Evolutionary conservation across 139 green algal genomes (phyloP).

Genomic region (Nannochloris sp.): DNA sequence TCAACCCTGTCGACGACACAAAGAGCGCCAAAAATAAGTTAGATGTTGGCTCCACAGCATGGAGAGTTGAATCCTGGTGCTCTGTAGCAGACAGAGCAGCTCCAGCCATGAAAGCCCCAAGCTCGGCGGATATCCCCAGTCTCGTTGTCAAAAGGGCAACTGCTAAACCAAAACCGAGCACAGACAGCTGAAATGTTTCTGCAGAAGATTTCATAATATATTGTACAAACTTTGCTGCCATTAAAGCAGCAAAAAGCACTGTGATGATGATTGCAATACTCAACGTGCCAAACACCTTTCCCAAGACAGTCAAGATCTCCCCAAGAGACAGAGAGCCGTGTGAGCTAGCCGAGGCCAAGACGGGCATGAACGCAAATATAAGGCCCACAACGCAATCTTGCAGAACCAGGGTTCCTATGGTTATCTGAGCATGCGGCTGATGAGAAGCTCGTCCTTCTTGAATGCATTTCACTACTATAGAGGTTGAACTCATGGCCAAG

Average conservation of each 20-base stretch:
- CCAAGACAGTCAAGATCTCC: slow-evolving; percentile 2
- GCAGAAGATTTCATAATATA: slow-evolving; percentile 27
- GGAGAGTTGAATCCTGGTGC: slow-evolving; percentile 46
- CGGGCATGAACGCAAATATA: slow-evolving; percentile 89
- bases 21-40: slow-evolving; percentile 89
- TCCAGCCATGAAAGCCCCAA: slow-evolving; percentile 88
- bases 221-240: slow-evolving; percentile 53
- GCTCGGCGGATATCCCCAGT: slow-evolving; percentile 70
- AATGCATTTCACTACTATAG: slow-evolving; percentile 89
- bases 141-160: slow-evolving; percentile 45
- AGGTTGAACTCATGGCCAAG: slow-evolving; percentile 71
- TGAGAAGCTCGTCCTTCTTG: slow-evolving; percentile 32
- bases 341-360: slow-evolving; percentile 42
- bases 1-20: slow-evolving; percentile 83
- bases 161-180: slow-evolving; percentile 71
- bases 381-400: slow-evolving; percentile 90
- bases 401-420: slow-evolving; percentile 78
- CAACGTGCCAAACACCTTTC: slow-evolving; percentile 28
- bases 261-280: slow-evolving; percentile 47
- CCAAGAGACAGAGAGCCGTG: not conserved
- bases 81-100: slow-evolving; percentile 59
- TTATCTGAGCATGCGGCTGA: slow-evolving; percentile 75
- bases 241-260: slow-evolving; percentile 32
- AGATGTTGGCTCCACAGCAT: slow-evolving; percentile 27
- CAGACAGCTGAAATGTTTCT: slow-evolving; percentile 76